Conservation (phyloP, 2,329 filamentous ascomycete genomes). For the Clonostachys byssicola region DNA sequence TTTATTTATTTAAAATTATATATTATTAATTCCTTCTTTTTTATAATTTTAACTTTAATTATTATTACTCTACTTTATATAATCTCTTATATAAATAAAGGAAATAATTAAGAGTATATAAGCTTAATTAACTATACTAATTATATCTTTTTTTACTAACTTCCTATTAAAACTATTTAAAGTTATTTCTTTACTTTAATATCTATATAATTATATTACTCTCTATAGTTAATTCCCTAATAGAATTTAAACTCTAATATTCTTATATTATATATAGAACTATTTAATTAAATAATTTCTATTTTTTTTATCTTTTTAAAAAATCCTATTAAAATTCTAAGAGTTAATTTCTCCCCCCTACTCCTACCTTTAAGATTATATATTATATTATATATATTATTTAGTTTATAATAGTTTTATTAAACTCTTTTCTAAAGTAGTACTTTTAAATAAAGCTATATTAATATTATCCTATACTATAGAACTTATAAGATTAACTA, state of each 20-base stretch:
- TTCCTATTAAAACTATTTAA: background rate
- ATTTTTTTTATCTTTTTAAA: too few relatives aligned
- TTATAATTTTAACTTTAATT: background rate
- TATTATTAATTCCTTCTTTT: too few relatives aligned
- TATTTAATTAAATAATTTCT: too few relatives aligned
- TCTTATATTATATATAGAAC: too few relatives aligned
- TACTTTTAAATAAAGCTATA: background rate
- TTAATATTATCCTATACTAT: background rate
- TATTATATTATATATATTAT: background rate
- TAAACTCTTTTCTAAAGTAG: background rate
- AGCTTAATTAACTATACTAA: background rate
- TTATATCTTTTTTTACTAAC: background rate
- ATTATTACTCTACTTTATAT: background rate
- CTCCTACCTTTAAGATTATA: background rate
- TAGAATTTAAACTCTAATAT: background rate
- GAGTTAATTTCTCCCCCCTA: slow-evolving; percentile 39
- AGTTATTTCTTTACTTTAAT: background rate
- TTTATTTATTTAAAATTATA: too few relatives aligned
- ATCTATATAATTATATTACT: background rate
- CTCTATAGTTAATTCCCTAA: background rate
- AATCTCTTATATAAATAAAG: background rate
- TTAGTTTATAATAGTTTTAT: background rate
- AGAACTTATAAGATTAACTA: background rate
- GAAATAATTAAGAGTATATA: too few relatives aligned
- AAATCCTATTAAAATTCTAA: too few relatives aligned